These are phyloP conservation scores for Emmonsia crescens DNA, from an alignment of 2,329 filamentous ascomycete genomes.

Conservation along the genomic window DNA sequence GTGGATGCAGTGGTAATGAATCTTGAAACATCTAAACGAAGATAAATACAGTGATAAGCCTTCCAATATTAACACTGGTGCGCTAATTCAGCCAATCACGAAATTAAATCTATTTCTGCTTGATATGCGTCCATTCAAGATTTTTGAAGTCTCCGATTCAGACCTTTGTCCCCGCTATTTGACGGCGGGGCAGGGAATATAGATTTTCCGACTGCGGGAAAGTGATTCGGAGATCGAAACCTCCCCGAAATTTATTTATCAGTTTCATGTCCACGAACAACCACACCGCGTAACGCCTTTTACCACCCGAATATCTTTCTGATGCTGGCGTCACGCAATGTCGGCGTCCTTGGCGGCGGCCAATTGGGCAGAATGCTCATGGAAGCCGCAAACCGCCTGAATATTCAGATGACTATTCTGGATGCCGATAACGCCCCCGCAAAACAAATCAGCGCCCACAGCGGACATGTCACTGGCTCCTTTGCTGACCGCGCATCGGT, in stretches of 20 bases:
- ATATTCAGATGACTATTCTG: slow-evolving; percentile 67
- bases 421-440: slow-evolving; percentile 68
- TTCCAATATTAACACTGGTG: neutral
- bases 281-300: neutral
- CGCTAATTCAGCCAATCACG: neutral
- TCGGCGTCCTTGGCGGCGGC: slow-evolving; percentile 50
- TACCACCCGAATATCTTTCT: neutral
- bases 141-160: neutral
- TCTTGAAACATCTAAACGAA: neutral
- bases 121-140: neutral
- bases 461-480: slow-evolving; percentile 67
- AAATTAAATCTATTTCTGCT: neutral
- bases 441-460: slow-evolving; percentile 71
- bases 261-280: neutral
- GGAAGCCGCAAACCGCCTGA: slow-evolving; percentile 71
- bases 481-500: slow-evolving; percentile 78
- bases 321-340: slow-evolving; percentile 11
- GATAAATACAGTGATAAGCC: neutral
- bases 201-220: neutral
- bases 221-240: no score
- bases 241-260: neutral
- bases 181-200: neutral
- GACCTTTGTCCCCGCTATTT: neutral
- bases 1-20: neutral
- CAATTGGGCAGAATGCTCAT: slow-evolving; percentile 90